These are phyloP conservation scores for Dioscorea zingiberensis DNA, from an alignment of 106 monocot genomes.

Conservation along the genomic window DNA sequence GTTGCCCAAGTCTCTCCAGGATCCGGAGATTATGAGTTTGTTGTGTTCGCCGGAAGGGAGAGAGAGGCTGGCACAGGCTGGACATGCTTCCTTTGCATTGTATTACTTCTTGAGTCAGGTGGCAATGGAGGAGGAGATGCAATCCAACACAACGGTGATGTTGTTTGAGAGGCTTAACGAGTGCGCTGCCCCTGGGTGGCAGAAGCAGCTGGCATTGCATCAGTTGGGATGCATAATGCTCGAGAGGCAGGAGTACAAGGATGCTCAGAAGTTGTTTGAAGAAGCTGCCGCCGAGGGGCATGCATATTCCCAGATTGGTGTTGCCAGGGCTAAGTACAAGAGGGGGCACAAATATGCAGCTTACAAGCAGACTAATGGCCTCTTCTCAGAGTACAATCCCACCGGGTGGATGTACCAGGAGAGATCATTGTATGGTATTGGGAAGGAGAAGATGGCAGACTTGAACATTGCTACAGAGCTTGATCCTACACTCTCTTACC, in stretches of 20 bases:
- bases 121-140: slow-evolving; percentile 86
- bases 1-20: slow-evolving; percentile 56
- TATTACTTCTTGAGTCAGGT: slow-evolving; percentile 88
- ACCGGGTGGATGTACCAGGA: slow-evolving; percentile 97
- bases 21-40: slow-evolving; percentile 41
- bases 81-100: slow-evolving; percentile 72
- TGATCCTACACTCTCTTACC: slow-evolving; percentile 73
- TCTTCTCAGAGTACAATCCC: slow-evolving; percentile 42
- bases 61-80: slow-evolving; percentile 43
- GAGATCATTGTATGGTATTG: slow-evolving; percentile 69
- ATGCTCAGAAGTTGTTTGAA: slow-evolving; percentile 82
- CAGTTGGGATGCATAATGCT: slow-evolving; percentile 96
- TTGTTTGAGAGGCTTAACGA: slow-evolving; percentile 78
- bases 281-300: slow-evolving; percentile 66
- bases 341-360: slow-evolving; percentile 88
- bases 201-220: slow-evolving; percentile 82
- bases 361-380: slow-evolving; percentile 63
- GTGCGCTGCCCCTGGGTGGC: slow-evolving; percentile 72
- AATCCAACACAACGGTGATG: slow-evolving; percentile 83
- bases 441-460: slow-evolving; percentile 76
- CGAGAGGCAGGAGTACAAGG: slow-evolving; percentile 81
- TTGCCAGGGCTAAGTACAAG: slow-evolving; percentile 83
- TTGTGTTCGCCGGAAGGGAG: slow-evolving; percentile 66
- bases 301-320: slow-evolving; percentile 68
- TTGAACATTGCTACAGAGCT: slow-evolving; percentile 53